Evolutionary conservation across 768 basidiomycete species (phyloP).

Genomic region (Paxillus ammoniavirescens): DNA sequence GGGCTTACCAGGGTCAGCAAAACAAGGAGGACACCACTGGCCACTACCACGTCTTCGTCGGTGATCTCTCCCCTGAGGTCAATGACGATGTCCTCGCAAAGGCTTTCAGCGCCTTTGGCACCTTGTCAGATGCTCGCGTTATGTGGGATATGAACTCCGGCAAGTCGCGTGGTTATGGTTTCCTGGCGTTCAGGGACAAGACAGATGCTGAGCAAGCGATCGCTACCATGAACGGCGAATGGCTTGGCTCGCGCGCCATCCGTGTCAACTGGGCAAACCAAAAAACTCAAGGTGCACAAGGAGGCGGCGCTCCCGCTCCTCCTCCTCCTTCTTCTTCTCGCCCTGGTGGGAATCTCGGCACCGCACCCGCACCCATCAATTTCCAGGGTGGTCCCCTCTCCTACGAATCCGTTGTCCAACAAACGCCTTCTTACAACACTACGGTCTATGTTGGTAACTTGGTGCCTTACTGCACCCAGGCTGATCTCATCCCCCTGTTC

Average conservation of each 20-base stretch:
- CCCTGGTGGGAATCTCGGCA: constrained; percentile 45
- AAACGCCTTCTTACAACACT: constrained; percentile 91
- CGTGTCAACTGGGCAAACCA: constrained; percentile 99
- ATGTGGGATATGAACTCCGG: constrained; percentile 99
- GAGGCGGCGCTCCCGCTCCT: constrained; percentile 32
- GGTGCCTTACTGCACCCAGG: constrained; percentile 95
- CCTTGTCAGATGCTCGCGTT: constrained; percentile 94
- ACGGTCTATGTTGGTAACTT: constrained; percentile 99
- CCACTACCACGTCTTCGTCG: constrained; percentile 98
- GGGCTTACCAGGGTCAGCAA: constrained; percentile 98
- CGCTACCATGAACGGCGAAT: constrained; percentile 99
- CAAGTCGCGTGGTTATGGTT: constrained; percentile 96
- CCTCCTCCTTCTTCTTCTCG: constrained; percentile 38
- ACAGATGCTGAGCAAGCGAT: constrained; percentile 99
- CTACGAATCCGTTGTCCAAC: constrained; percentile 90
- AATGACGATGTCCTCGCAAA: constrained; percentile 96
- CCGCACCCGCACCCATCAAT: constrained; percentile 86
- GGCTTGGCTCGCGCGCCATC: constrained; percentile 96
- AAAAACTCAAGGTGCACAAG: constrained; percentile 73
- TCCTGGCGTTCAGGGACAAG: constrained; percentile 98
- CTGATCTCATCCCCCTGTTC: constrained; percentile 96
- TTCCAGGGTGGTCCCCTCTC: constrained; percentile 87
- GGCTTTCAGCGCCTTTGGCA: constrained; percentile 96
- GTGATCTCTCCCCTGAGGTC: constrained; percentile 98
- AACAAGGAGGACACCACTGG: constrained; percentile 98